Conservation (phyloP, 164 flowering plant genomes). For the Kingdonia uniflora region DNA sequence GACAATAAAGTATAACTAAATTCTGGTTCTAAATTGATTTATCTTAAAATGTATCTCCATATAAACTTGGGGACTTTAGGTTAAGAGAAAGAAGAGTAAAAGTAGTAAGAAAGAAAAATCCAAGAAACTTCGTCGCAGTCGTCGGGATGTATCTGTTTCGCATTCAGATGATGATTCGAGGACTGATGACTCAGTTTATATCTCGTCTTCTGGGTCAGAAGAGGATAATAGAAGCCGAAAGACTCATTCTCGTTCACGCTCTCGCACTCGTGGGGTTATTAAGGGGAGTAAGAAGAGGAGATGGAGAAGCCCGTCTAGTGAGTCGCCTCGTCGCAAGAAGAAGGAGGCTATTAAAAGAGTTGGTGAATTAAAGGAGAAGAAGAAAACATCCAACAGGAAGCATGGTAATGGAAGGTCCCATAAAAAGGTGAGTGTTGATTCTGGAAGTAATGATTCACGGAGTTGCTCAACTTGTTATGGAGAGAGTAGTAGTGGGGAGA, state of each 20-base stretch:
- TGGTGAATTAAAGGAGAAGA: conserved; percentile 17
- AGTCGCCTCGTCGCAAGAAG: conserved; percentile 24
- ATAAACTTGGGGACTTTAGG: conserved; percentile 8
- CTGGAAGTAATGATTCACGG: conserved; percentile 34
- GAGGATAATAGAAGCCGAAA: conserved; percentile 25
- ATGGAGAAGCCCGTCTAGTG: conserved; percentile 11
- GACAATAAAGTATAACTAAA: not conserved
- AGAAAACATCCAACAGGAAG: conserved; percentile 37
- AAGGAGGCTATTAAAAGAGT: conserved; percentile 29
- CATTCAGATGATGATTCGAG: conserved; percentile 22
- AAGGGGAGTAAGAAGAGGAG: conserved; percentile 43
- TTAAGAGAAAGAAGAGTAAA: conserved; percentile 22
- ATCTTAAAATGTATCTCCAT: not conserved
- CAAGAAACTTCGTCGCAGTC: conserved; percentile 39
- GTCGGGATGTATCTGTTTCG: conserved; percentile 33
- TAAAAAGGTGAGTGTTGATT: conserved; percentile 34
- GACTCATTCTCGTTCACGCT: conserved; percentile 32
- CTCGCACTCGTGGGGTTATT: conserved; percentile 18
- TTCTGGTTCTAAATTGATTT: conserved; percentile 1
- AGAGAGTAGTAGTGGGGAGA: conserved; percentile 13
- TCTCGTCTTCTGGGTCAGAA: conserved; percentile 38
- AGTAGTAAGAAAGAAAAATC: conserved; percentile 37
- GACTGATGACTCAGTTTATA: conserved; percentile 18
- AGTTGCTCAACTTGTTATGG: conserved; percentile 38
- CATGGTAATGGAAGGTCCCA: conserved; percentile 4